A percentile compares a stretch with the other conserved stretches of the same genome.
Evolutionary conservation across 1,139 yeast species (phyloP).

Genomic region (Sugiyamaella pinicola): DNA sequence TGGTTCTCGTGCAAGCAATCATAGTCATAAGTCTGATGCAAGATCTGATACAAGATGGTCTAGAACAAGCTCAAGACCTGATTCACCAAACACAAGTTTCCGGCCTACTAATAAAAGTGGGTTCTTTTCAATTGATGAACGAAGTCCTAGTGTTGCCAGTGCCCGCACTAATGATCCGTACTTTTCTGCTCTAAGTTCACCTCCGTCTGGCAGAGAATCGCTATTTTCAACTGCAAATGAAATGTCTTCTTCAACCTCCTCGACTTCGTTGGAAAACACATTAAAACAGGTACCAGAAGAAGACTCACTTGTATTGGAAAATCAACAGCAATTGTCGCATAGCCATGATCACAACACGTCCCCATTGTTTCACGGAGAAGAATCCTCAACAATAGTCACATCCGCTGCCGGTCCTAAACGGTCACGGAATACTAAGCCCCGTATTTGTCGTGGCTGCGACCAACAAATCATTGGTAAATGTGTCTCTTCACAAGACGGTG

Average conservation of each 20-base stretch:
- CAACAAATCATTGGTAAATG: slow-evolving; percentile 52
- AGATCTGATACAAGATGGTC: slow-evolving; percentile 7
- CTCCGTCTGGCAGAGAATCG: slow-evolving; percentile 17
- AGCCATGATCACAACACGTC: too few relatives aligned
- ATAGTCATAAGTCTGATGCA: slow-evolving; percentile 8
- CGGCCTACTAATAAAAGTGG: background rate
- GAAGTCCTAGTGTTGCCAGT: background rate
- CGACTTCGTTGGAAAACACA: slow-evolving; percentile 8
- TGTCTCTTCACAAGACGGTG: slow-evolving; percentile 80
- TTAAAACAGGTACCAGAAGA: slow-evolving; percentile 15
- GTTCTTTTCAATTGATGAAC: slow-evolving; percentile 12
- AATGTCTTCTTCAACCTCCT: slow-evolving; percentile 11
- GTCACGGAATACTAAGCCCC: slow-evolving; percentile 18
- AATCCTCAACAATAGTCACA: background rate
- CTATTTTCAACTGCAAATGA: slow-evolving; percentile 19
- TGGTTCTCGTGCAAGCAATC: slow-evolving; percentile 12
- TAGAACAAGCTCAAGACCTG: slow-evolving; percentile 13
- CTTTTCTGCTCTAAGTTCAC: slow-evolving; percentile 11
- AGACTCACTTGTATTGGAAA: background rate
- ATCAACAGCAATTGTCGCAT: background rate
- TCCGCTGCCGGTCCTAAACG: too few relatives aligned
- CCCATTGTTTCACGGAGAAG: too few relatives aligned
- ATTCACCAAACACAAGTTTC: background rate
- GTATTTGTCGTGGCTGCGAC: slow-evolving; percentile 53
- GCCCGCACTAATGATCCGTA: background rate